These are phyloP conservation scores for Tieghemostelium lacteum DNA, from an alignment of 78 protist genomes.

Conservation along the genomic window DNA sequence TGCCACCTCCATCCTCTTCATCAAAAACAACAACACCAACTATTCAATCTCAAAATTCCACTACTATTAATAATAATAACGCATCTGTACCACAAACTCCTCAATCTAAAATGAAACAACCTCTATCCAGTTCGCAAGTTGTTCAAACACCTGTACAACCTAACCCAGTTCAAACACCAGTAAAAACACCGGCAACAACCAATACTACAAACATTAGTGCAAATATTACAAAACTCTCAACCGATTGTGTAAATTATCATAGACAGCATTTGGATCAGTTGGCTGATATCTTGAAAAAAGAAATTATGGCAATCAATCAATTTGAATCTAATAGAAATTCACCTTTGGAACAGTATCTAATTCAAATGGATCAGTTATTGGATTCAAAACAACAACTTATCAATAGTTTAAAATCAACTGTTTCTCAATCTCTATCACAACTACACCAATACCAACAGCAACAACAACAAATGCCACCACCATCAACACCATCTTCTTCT, in stretches of 20 bases:
- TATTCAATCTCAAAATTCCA: background rate
- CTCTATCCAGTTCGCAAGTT: background rate
- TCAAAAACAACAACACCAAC: background rate
- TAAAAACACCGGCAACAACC: background rate
- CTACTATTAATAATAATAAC: too few relatives aligned
- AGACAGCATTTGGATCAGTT: conserved; percentile 56
- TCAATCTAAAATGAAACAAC: background rate
- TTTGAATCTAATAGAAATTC: conserved; percentile 29
- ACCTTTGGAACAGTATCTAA: conserved; percentile 20
- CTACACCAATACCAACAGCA: conserved; percentile 10
- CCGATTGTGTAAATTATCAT: conserved; percentile 45
- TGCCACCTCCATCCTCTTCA: background rate
- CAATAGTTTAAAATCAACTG: conserved; percentile 21
- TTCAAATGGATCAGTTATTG: conserved; percentile 20
- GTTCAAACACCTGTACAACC: background rate
- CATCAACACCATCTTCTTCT: conserved; percentile 10
- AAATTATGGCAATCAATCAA: conserved; percentile 32
- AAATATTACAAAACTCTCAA: conserved; percentile 2
- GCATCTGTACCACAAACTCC: background rate
- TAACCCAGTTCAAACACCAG: conserved; percentile 14
- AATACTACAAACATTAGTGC: conserved; percentile 4
- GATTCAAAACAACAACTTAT: conserved; percentile 44
- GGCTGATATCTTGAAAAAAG: conserved; percentile 56
- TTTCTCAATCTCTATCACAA: conserved; percentile 23
- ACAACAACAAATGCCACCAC: conserved; percentile 26